phyloP scores from a whole-genome alignment of 257 asterid species.

The Solanum bukasovii region DNA sequence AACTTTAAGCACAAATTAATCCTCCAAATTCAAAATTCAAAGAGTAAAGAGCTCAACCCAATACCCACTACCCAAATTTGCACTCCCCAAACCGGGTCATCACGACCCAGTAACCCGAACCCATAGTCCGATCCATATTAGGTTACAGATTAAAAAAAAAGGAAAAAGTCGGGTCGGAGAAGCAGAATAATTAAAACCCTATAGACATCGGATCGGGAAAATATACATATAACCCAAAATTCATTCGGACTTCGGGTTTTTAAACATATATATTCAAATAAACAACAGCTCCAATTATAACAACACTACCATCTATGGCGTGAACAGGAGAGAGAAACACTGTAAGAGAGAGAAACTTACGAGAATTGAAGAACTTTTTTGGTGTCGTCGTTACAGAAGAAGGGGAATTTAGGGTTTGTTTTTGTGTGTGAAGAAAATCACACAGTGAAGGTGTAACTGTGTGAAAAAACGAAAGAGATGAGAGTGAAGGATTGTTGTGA shows the following conservation, averaged over 20 bases:
- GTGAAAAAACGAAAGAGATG: not conserved
- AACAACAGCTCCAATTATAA: not conserved
- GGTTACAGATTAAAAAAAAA: not conserved
- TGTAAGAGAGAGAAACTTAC: not conserved
- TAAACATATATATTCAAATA: not conserved
- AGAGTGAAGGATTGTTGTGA: not conserved
- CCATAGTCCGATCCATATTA: not conserved
- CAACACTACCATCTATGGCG: not conserved
- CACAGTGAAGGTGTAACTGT: constrained; percentile 8
- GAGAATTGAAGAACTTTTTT: constrained; percentile 15
- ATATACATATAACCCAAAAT: not conserved
- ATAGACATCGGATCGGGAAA: constrained; percentile 7
- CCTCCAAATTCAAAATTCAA: not conserved
- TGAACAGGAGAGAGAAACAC: not conserved
- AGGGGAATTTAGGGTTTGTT: not conserved
- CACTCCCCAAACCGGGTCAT: not conserved
- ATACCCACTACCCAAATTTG: not conserved
- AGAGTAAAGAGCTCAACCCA: not conserved
- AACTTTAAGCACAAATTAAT: not conserved
- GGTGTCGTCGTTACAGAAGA: not conserved
- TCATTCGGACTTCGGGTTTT: constrained; percentile 7
- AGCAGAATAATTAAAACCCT: not conserved
- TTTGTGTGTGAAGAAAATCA: not conserved
- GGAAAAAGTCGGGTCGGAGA: not conserved
- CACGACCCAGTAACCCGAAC: constrained; percentile 19